These are phyloP conservation scores for Poteriospumella lacustris DNA, from an alignment of 108 stramenopile species.

Conservation along the genomic window DNA sequence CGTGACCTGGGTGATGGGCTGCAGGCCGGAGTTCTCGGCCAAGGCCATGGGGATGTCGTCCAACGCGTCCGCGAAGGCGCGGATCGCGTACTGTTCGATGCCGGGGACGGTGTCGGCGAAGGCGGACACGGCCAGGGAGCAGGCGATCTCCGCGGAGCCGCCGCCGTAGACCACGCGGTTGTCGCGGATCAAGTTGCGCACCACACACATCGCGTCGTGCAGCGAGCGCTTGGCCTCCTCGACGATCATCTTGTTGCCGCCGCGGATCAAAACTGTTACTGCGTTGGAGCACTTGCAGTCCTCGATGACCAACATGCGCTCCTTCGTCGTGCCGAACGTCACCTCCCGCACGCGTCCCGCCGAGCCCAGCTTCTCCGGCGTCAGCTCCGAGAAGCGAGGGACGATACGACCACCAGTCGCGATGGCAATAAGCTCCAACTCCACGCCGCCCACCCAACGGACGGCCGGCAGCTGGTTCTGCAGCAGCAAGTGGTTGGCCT, in stretches of 20 bases:
- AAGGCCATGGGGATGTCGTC: conserved; percentile 98
- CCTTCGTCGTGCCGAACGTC: conserved; percentile 89
- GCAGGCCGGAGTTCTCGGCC: conserved; percentile 93
- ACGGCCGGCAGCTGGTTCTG: conserved; percentile 85
- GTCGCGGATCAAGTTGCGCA: conserved; percentile 82
- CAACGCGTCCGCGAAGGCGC: conserved; percentile 96
- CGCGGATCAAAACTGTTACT: conserved; percentile 92
- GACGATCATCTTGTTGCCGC: conserved; percentile 98
- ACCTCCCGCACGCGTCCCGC: conserved; percentile 88
- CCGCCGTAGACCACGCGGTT: conserved; percentile 99
- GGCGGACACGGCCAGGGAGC: conserved; percentile 81
- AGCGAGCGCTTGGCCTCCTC: conserved; percentile 99
- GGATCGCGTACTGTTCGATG: conserved; percentile 96
- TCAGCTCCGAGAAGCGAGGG: conserved; percentile 86
- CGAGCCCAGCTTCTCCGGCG: conserved; percentile 85
- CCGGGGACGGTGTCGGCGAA: conserved; percentile 85
- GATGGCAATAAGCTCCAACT: conserved; percentile 98
- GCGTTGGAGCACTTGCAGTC: conserved; percentile 90
- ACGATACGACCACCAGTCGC: conserved; percentile 99
- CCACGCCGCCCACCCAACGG: conserved; percentile 97
- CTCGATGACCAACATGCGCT: conserved; percentile 89
- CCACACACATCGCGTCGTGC: conserved; percentile 99
- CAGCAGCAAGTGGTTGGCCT: conserved; percentile 91
- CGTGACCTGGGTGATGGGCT: conserved; percentile 91
- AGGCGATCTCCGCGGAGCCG: conserved; percentile 94